A percentile compares a stretch with the other conserved stretches of the same genome.
Evolutionary conservation across 345 rosid species (phyloP).

Genomic region (Noccaea bulbosa): DNA sequence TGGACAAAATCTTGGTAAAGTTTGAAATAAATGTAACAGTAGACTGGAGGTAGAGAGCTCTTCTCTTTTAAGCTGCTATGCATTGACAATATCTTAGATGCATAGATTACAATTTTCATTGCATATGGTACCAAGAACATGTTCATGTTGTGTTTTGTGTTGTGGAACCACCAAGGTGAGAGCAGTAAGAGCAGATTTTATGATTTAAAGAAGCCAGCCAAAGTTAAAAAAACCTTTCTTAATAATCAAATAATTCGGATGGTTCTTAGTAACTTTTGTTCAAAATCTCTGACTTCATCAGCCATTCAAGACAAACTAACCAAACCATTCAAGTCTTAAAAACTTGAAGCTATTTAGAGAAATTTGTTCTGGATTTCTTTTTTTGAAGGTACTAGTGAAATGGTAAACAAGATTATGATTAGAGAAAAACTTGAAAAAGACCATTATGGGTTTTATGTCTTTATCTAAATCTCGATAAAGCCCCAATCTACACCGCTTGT

Average conservation of each 20-base stretch:
- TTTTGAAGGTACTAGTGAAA: not conserved
- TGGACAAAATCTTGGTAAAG: constrained; percentile 6
- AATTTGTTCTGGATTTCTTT: not conserved
- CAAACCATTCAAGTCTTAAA: not conserved
- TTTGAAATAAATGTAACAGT: constrained; percentile 17
- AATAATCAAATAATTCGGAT: not conserved
- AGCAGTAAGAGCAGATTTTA: not conserved
- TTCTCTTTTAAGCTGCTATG: not conserved
- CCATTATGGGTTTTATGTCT: constrained; percentile 18
- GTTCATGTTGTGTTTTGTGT: not conserved
- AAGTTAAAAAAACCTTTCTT: not conserved
- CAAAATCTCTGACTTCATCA: constrained; percentile 3
- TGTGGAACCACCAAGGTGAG: constrained; percentile 8
- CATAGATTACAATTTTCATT: not conserved
- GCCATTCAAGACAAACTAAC: not conserved
- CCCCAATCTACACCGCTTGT: constrained; percentile 24
- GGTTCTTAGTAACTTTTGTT: not conserved
- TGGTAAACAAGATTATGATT: constrained; percentile 1
- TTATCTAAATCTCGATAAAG: constrained; percentile 28
- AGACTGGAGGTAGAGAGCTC: constrained; percentile 4
- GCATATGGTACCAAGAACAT: constrained; percentile 6
- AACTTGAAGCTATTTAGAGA: not conserved
- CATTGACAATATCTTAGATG: not conserved
- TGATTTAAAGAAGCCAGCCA: not conserved
- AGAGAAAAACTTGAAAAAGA: constrained; percentile 2